Conservation (phyloP, 179 eudicot genomes). For the Beta macrorhiza region DNA sequence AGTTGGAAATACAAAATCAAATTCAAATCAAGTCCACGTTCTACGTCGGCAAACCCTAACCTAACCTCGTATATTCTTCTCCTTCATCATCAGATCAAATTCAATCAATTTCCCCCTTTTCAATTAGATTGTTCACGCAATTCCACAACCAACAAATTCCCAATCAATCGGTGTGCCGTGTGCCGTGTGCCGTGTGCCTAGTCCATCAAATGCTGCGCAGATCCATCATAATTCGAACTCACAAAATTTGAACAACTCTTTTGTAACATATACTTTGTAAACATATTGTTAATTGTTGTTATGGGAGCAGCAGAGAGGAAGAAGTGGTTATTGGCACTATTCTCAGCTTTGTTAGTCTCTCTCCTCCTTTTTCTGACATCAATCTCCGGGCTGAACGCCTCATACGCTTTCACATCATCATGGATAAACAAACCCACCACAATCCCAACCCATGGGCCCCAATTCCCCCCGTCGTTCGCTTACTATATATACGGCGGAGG, state of each 20-base stretch:
- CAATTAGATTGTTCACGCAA: neutral
- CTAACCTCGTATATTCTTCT: neutral
- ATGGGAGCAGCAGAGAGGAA: conserved; percentile 70
- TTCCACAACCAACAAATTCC: neutral
- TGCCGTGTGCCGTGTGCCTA: neutral
- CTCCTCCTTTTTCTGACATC: conserved; percentile 60
- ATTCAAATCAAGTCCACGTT: neutral
- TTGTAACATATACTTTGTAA: too few species aligned
- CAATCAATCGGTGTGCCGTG: neutral
- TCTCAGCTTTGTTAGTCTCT: conserved; percentile 65
- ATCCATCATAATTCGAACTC: too few species aligned
- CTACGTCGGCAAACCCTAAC: conserved; percentile 5
- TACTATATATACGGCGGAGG: conserved; percentile 71
- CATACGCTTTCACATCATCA: conserved; percentile 35
- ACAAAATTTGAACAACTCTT: conserved; percentile 5
- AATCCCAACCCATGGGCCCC: conserved; percentile 47
- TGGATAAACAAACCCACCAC: conserved; percentile 31
- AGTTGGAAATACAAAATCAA: neutral
- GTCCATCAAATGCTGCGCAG: neutral
- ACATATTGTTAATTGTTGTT: conserved; percentile 24
- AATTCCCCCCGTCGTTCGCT: conserved; percentile 74
- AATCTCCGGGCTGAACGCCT: conserved; percentile 54
- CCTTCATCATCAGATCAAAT: neutral
- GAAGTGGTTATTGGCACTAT: conserved; percentile 77
- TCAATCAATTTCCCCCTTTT: neutral